Evolutionary conservation across 2,329 filamentous ascomycete genomes (phyloP).

Genomic region (Alternaria sp.): DNA sequence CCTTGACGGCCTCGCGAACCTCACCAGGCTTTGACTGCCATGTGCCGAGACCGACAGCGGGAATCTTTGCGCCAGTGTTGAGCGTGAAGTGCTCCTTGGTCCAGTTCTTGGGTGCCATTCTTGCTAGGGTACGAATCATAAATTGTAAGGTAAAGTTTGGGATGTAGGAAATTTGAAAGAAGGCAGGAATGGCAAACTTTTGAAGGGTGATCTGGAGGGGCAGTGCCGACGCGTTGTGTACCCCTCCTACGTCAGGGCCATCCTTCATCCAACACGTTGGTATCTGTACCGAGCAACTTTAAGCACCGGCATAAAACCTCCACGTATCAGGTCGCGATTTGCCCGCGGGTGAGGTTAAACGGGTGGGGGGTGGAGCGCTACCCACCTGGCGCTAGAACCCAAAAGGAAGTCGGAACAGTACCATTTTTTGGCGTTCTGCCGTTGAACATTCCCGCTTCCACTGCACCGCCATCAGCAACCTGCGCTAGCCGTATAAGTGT

Average conservation of each 20-base stretch:
- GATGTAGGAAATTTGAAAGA: conserved; percentile 10
- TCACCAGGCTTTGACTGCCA: conserved; percentile 78
- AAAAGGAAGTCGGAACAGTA: conserved; percentile 21
- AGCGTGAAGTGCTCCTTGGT: conserved; percentile 50
- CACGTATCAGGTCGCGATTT: conserved; percentile 17
- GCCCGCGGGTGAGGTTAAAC: conserved; percentile 16
- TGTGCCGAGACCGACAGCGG: conserved; percentile 78
- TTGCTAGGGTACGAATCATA: conserved; percentile 41
- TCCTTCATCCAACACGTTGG: conserved; percentile 10
- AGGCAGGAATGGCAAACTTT: conserved; percentile 13
- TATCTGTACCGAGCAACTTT: conserved; percentile 8
- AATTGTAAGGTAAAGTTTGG: conserved; percentile 14
- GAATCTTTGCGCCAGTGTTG: conserved; percentile 75
- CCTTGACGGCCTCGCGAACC: conserved; percentile 75
- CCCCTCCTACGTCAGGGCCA: conserved; percentile 21
- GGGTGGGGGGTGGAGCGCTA: conserved; percentile 8
- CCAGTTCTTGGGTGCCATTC: conserved; percentile 45
- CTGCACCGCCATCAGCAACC: conserved; percentile 12
- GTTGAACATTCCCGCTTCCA: conserved; percentile 1
- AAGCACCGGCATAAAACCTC: conserved; percentile 19
- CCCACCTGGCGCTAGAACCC: conserved; percentile 12
- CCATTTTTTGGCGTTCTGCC: conserved; percentile 9
- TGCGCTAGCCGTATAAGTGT: conserved; percentile 22
- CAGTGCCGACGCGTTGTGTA: conserved; percentile 13
- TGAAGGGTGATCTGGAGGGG: conserved; percentile 13